Base-by-base conservation (phyloP, 228 moss, liverwort and hornwort species). In the Sphagnum magellanicum region DNA sequence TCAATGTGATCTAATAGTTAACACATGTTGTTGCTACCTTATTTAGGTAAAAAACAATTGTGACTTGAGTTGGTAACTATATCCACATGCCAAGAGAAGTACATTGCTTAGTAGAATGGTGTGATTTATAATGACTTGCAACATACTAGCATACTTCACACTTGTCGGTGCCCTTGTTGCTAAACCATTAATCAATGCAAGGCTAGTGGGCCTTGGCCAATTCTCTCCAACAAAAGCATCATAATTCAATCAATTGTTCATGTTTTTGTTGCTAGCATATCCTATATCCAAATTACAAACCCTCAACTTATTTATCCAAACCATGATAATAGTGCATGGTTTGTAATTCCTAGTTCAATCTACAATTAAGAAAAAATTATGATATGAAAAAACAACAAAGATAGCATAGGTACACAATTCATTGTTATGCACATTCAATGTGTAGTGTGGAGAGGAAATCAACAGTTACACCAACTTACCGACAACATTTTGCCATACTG, bases 101-200 rank as follows among this genome's bases (percentile, higher is more conserved):
- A n/a, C n/a, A n/a, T n/a, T n/a, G n/a, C n/a, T n/a, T n/a, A n/a
- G n/a, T n/a, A n/a, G n/a, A n/a, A n/a, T n/a, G n/a, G n/a, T n/a
- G n/a, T n/a, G n/a, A n/a, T n/a, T n/a, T n/a, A n/a, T n/a, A n/a
- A n/a, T n/a, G n/a, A n/a, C n/a, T n/a, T n/a, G 16, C 46, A 59
- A 85, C 92, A 76, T 79, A 97, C 96, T 91, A 89, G 79, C 97
- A 97, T 68, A 97, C 93, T 81, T 97, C 97, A 76, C 97, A 97
- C 50, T 91, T 91, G 69, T 97, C 93, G 46, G 93, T 88, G 48
- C 97, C 97, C 64, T 90, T 93, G 72, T 88, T 97, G 55, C 85
- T 89, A 75, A 97, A 97, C 97, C 97, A 97, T 69, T 83, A 71
- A 67, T 97, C 91, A 48, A 97, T 85, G 74, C 97, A 97, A 46